Conservation (phyloP, 371 early-diverging fungal genomes). For the Mortierella polycephala region DNA sequence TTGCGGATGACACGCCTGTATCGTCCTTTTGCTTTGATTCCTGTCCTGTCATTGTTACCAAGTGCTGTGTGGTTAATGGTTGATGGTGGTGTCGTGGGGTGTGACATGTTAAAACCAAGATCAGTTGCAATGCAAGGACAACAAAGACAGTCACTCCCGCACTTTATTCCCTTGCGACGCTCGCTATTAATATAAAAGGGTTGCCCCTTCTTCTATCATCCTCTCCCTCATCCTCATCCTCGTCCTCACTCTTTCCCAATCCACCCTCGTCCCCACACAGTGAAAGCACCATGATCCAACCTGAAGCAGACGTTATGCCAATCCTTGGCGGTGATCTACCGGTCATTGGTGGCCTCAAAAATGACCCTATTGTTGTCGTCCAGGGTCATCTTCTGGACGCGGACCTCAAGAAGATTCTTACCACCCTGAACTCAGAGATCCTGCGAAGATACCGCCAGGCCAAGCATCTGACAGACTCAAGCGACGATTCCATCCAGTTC, state of each 20-base stretch:
- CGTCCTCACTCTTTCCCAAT: too few relatives aligned
- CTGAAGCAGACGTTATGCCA: too few relatives aligned
- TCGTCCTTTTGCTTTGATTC: slow-evolving; percentile 12
- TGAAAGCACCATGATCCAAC: too few relatives aligned
- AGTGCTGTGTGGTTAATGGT: background rate
- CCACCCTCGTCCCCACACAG: too few relatives aligned
- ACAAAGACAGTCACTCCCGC: too few relatives aligned
- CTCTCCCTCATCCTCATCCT: too few relatives aligned
- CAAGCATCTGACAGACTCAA: background rate
- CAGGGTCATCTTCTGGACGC: slow-evolving; percentile 17
- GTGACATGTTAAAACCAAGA: background rate
- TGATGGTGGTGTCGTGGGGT: background rate
- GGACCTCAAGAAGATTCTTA: slow-evolving; percentile 11
- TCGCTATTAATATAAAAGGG: too few relatives aligned
- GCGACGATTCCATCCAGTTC: slow-evolving; percentile 9
- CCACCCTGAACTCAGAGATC: background rate
- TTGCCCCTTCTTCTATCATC: too few relatives aligned
- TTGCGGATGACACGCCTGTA: slow-evolving; percentile 23
- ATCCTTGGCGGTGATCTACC: too few relatives aligned
- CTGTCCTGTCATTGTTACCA: slow-evolving; percentile 17
- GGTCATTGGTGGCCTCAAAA: slow-evolving; percentile 19
- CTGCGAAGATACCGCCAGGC: slow-evolving; percentile 5
- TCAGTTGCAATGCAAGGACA: too few relatives aligned
- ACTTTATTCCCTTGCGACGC: too few relatives aligned
- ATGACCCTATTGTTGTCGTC: slow-evolving; percentile 9